Percentiles rank a stretch among this genome's conserved stretches.
These are phyloP conservation scores for Paecilomyces sp. DNA, from an alignment of 2,329 filamentous ascomycete genomes.

Conservation along the genomic window DNA sequence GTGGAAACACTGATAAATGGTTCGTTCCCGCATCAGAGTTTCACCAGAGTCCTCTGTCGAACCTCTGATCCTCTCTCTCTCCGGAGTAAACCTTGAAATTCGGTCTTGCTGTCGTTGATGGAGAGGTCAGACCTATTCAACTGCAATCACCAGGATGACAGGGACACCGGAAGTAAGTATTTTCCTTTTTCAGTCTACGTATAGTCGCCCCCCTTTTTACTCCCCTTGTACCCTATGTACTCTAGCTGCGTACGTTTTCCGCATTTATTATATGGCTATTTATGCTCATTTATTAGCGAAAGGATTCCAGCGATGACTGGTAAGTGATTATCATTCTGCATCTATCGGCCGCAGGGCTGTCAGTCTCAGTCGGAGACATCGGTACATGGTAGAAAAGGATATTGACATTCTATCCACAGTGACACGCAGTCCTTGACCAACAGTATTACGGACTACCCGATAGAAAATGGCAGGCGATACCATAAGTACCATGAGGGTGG, in stretches of 20 bases:
- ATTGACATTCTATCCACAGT: conserved; percentile 10
- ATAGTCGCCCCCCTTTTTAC: not conserved
- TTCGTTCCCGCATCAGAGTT: not conserved
- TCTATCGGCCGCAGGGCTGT: not conserved
- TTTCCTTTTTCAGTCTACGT: not conserved
- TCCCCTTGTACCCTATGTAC: not conserved
- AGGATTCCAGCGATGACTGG: conserved; percentile 8
- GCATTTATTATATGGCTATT: not conserved
- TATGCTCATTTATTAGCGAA: not conserved
- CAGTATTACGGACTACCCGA: conserved; percentile 37
- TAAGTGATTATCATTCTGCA: not conserved
- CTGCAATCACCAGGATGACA: conserved; percentile 2
- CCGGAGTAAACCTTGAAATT: not conserved
- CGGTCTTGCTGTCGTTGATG: not conserved
- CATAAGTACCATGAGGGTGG: conserved; percentile 39
- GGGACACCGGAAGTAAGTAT: conserved; percentile 9
- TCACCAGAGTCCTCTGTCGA: not conserved
- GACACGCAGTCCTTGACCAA: conserved; percentile 37
- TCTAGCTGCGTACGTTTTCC: not conserved
- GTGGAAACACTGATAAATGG: not conserved
- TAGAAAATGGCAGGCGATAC: conserved; percentile 36
- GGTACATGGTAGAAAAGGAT: not conserved
- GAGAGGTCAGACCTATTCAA: not conserved
- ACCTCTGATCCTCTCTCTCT: not conserved
- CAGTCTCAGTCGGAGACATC: not conserved